Percentiles rank a stretch among this genome's conserved stretches.
Evolutionary conservation across 345 rosid species (phyloP).

Genomic region (Gossypium herbaceum): DNA sequence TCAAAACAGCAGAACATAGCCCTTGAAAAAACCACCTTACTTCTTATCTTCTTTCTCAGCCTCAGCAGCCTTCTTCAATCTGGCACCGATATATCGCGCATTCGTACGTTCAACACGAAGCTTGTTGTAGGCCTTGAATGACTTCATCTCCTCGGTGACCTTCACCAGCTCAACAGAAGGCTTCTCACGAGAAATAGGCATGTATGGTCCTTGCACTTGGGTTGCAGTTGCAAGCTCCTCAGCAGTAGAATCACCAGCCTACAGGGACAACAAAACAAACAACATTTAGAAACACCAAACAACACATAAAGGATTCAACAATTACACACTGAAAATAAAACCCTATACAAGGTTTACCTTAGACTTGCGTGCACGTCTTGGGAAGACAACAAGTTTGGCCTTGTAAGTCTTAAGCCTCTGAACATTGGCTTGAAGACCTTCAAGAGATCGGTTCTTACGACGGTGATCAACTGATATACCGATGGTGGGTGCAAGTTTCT

Average conservation of each 20-base stretch:
- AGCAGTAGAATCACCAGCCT: not conserved
- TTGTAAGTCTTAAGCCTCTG: conserved; percentile 1
- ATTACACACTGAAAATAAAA: not conserved
- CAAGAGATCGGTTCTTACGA: conserved; percentile 1
- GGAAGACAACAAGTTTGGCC: not conserved
- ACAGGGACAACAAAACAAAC: not conserved
- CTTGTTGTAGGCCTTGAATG: conserved; percentile 2
- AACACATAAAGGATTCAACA: not conserved
- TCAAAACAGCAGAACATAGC: not conserved
- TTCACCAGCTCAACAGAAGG: conserved; percentile 3
- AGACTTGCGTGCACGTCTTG: not conserved
- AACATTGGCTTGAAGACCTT: conserved; percentile 1
- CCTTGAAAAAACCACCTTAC: not conserved
- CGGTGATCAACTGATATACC: not conserved
- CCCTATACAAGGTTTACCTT: not conserved
- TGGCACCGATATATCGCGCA: not conserved
- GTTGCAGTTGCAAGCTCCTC: not conserved
- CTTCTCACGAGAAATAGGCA: not conserved
- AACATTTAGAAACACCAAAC: not conserved
- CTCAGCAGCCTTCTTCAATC: not conserved
- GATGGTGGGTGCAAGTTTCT: not conserved
- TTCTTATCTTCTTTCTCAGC: conserved; percentile 1
- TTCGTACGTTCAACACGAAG: not conserved
- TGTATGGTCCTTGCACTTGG: not conserved
- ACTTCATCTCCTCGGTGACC: not conserved